A percentile compares a stretch with the other conserved stretches of the same genome.
Conservation (phyloP, 345 rosid species). For the Iberis pinnata region DNA sequence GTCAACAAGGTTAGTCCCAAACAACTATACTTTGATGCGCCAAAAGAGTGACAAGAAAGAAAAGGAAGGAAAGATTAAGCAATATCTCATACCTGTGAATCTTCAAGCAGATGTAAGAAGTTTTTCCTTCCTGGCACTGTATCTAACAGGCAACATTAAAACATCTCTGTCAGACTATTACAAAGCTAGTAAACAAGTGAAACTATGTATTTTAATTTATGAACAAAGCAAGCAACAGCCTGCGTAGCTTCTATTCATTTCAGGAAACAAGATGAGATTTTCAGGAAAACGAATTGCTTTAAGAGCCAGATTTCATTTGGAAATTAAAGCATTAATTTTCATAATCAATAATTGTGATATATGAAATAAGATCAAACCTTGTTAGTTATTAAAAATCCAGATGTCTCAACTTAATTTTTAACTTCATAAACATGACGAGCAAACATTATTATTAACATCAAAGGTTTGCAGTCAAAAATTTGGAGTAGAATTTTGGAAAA, state of each 20-base stretch:
- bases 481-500: constrained; percentile 3
- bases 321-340: background rate
- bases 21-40: constrained; percentile 7
- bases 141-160: constrained; percentile 25
- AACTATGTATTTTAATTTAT: constrained; percentile 8
- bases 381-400: background rate
- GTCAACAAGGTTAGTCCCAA: constrained; percentile 12
- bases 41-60: constrained; percentile 8
- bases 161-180: constrained; percentile 14
- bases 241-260: constrained; percentile 12
- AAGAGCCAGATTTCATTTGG: constrained; percentile 5
- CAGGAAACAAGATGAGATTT: too few relatives aligned
- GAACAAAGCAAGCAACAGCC: constrained; percentile 13
- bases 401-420: background rate
- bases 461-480: background rate
- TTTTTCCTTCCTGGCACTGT: constrained; percentile 53
- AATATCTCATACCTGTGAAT: constrained; percentile 60
- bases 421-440: background rate
- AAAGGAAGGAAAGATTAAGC: background rate
- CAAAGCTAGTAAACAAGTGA: constrained; percentile 4
- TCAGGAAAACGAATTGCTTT: background rate
- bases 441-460: background rate
- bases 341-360: background rate
- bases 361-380: background rate
- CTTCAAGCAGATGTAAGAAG: constrained; percentile 63